Percentiles rank a stretch among this genome's conserved stretches.
phyloP scores from a whole-genome alignment of 1,139 yeast genomes.

The Saccharomyces pastorianus region DNA sequence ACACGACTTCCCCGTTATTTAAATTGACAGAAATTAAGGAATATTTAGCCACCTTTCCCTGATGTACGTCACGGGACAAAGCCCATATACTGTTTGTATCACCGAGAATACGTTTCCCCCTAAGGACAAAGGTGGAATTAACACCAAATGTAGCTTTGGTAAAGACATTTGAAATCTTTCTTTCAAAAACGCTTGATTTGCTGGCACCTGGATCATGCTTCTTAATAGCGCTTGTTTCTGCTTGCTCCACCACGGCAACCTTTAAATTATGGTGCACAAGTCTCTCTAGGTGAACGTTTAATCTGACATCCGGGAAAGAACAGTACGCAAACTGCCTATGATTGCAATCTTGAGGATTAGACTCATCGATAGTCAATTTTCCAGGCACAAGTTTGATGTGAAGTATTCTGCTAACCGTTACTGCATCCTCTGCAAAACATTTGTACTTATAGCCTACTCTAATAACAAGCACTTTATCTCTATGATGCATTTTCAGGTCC shows the following conservation, averaged over 20 bases:
- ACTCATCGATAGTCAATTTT: conserved; percentile 43
- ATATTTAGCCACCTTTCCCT: background rate
- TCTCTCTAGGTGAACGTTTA: conserved; percentile 67
- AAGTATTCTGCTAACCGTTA: conserved; percentile 52
- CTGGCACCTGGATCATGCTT: conserved; percentile 28
- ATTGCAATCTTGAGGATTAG: conserved; percentile 36
- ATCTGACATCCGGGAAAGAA: conserved; percentile 69
- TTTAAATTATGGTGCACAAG: conserved; percentile 56
- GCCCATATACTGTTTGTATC: conserved; percentile 28
- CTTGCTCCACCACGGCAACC: conserved; percentile 82
- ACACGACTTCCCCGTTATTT: conserved; percentile 66
- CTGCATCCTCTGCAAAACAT: conserved; percentile 80
- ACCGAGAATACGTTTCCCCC: conserved; percentile 29
- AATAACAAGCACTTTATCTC: conserved; percentile 64
- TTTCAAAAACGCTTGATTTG: conserved; percentile 46
- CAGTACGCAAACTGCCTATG: conserved; percentile 70
- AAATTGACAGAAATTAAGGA: conserved; percentile 56
- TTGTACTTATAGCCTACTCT: conserved; percentile 91
- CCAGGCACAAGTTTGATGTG: conserved; percentile 71
- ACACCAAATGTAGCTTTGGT: conserved; percentile 73
- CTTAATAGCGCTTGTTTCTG: conserved; percentile 72
- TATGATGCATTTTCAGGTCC: conserved; percentile 49
- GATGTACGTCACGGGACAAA: conserved; percentile 16
- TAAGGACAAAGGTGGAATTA: conserved; percentile 37
- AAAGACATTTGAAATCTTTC: conserved; percentile 64